Evolutionary conservation across 192 early-diverging fungal genomes (phyloP).

Genomic region (Linnemannia exigua): DNA sequence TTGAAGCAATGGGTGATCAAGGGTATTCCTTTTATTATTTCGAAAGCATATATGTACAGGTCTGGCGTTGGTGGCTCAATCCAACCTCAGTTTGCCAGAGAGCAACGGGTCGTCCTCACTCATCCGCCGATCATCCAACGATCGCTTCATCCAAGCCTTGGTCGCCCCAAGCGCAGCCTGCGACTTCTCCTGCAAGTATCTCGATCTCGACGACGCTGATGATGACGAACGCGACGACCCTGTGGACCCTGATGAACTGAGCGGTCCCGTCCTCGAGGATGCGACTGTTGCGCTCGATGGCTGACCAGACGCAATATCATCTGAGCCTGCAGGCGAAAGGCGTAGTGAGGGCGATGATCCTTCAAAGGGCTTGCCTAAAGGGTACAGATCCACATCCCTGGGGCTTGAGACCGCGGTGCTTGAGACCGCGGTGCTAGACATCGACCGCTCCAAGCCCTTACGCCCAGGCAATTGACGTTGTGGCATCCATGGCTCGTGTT

Average conservation of each 20-base stretch:
- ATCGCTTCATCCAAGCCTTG: conserved; percentile 52
- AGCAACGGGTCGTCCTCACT: conserved; percentile 46
- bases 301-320: neutral
- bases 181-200: conserved; percentile 31
- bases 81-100: conserved; percentile 30
- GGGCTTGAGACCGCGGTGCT: neutral
- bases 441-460: neutral
- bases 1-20: too few species aligned
- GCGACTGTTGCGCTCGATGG: neutral
- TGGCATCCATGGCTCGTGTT: neutral
- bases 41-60: too few species aligned
- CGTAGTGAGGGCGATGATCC: neutral
- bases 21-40: too few species aligned
- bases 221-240: neutral
- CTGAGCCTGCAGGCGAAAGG: neutral
- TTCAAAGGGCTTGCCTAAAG: conserved; percentile 25
- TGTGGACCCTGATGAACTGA: neutral
- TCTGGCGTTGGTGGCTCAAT: neutral
- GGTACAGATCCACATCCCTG: conserved; percentile 24
- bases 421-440: neutral
- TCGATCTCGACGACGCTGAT: conserved; percentile 2
- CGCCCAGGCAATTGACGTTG: neutral
- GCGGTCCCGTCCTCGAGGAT: neutral
- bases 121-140: conserved; percentile 43
- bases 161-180: conserved; percentile 45